These are phyloP conservation scores for Coniochaeta pulveracea DNA, from an alignment of 2,329 filamentous ascomycete genomes.

Conservation along the genomic window DNA sequence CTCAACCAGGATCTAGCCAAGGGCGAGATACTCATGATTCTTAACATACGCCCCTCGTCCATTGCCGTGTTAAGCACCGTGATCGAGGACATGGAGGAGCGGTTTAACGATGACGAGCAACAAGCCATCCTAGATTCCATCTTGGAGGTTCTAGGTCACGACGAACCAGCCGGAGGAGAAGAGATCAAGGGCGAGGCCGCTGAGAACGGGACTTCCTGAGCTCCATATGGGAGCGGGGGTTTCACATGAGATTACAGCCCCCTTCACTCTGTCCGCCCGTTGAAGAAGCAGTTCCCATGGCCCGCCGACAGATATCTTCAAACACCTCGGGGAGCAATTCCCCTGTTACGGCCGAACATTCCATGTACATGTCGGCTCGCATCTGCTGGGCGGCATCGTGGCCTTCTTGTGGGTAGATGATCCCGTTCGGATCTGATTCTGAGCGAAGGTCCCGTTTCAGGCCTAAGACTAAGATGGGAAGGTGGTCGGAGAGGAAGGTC, in stretches of 20 bases:
- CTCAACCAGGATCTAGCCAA: conserved; percentile 51
- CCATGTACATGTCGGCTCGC: conserved; percentile 51
- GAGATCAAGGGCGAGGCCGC: conserved; percentile 17
- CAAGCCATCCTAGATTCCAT: conserved; percentile 45
- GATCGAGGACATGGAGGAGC: conserved; percentile 52
- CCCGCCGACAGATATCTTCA: conserved; percentile 49
- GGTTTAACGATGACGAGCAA: conserved; percentile 49
- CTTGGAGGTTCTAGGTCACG: conserved; percentile 44
- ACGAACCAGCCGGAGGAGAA: conserved; percentile 24
- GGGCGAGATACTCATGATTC: conserved; percentile 56
- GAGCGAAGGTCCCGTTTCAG: conserved; percentile 50
- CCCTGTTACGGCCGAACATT: conserved; percentile 50
- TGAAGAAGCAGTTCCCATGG: conserved; percentile 32
- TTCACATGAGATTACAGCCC: conserved; percentile 39
- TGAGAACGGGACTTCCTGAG: conserved; percentile 21
- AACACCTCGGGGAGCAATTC: conserved; percentile 46
- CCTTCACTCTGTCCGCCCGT: conserved; percentile 42
- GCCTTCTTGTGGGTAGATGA: conserved; percentile 50
- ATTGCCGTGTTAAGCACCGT: conserved; percentile 48
- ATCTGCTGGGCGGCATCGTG: conserved; percentile 45
- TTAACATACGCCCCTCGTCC: conserved; percentile 52
- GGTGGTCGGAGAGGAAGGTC: conserved; percentile 29
- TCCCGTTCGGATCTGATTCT: conserved; percentile 46
- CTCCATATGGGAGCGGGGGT: neutral
- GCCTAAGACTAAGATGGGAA: conserved; percentile 46